Evolutionary conservation across 768 basidiomycete genomes (phyloP), one percentile per base, ranked within the genome.

Genomic region (Amanita pallidorosea): DNA sequence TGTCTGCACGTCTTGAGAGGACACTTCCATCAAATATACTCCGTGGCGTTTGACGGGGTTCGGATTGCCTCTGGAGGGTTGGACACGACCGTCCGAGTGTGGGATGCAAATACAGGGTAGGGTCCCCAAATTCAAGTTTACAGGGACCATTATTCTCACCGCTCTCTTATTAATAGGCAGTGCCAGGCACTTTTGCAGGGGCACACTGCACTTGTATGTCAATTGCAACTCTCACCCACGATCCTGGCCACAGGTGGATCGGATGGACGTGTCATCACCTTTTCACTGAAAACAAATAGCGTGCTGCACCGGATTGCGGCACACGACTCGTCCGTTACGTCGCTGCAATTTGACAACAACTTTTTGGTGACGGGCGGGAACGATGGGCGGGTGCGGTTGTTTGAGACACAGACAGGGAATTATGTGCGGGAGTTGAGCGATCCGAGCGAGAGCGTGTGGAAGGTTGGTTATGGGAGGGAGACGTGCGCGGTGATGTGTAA

Each of bases 21-120:
- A 0, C 94, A 97, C 63, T 79, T 80, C 49, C 85, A 88, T 59
- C 88, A 92, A 67, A 85, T 96, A 8, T 97, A 97, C 61, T 80
- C 84, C 0, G 87, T 96, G 36, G 89, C 90, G 8, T 94, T 92
- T 56, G 90, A 95, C 58, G 93, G 94, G 0, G 67, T 80, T 15
- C 71, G 80, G 11, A 76, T 94, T 45, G 88, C 83, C 1, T 88
- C 88, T 5, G 94, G 92, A 4, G 85, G 85, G n/a, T 67, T 95
- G 55, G 94, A 97, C 59, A 93, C 90, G n/a, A 90, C 86, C 1
- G 88, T 96, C 3, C 73, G 93, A 3, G 78, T 97, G 0, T 98
- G 95, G 95, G 81, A 86, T 55, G 85, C 88, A 0, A 69, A 74
- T 8, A 83, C 85, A 36, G 94, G 94, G 91, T 93, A 61, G 56